phyloP scores from a whole-genome alignment of 805 yeast genomes.

The Candida suzukii region DNA sequence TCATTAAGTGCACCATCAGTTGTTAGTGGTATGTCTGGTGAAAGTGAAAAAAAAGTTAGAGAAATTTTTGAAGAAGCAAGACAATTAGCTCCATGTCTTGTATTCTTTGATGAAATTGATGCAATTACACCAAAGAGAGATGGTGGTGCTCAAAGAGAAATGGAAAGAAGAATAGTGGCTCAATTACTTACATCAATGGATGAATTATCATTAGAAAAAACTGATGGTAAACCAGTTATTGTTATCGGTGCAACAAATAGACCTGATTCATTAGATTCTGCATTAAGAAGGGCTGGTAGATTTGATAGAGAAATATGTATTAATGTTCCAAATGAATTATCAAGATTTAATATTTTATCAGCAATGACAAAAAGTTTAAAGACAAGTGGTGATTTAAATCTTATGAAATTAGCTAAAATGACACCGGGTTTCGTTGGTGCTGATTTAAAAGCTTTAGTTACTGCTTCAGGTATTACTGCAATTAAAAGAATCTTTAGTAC shows the following conservation, averaged over 20 bases:
- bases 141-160: slow-evolving; percentile 95
- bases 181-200: slow-evolving; percentile 93
- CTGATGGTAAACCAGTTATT: slow-evolving; percentile 88
- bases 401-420: slow-evolving; percentile 68
- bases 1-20: slow-evolving; percentile 91
- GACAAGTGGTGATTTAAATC: slow-evolving; percentile 66
- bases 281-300: slow-evolving; percentile 92
- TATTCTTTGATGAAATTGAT: slow-evolving; percentile 95
- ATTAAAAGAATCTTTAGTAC: slow-evolving; percentile 82
- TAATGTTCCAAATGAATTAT: slow-evolving; percentile 87
- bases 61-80: slow-evolving; percentile 93
- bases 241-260: slow-evolving; percentile 95
- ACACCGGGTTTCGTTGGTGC: slow-evolving; percentile 99
- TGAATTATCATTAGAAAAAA: slow-evolving; percentile 79
- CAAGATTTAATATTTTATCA: slow-evolving; percentile 67
- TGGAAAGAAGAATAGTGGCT: slow-evolving; percentile 96
- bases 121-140: slow-evolving; percentile 98
- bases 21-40: slow-evolving; percentile 99
- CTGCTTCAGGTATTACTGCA: slow-evolving; percentile 94
- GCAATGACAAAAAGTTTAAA: slow-evolving; percentile 66
- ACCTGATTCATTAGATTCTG: slow-evolving; percentile 92
- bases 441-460: slow-evolving; percentile 84
- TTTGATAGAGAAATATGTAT: slow-evolving; percentile 92
- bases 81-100: slow-evolving; percentile 80
- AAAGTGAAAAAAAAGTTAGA: slow-evolving; percentile 87